These are phyloP conservation scores for Populus simonii DNA, from an alignment of 345 rosid species.

Conservation along the genomic window DNA sequence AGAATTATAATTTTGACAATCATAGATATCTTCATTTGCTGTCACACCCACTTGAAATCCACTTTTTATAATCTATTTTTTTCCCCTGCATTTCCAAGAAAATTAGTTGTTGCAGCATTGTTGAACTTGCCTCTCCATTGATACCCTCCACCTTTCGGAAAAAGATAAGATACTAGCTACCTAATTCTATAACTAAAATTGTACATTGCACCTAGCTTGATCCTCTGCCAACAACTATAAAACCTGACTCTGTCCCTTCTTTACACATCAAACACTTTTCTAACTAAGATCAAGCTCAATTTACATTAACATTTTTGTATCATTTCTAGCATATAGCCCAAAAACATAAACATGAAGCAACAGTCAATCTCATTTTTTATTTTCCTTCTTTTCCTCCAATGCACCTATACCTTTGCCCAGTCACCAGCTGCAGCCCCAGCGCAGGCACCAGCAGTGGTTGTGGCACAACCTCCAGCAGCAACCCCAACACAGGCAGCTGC, in stretches of 20 bases:
- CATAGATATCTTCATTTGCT: background rate
- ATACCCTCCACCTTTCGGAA: background rate
- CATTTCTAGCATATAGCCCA: background rate
- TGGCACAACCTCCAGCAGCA: background rate
- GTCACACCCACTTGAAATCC: background rate
- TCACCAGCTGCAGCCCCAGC: background rate
- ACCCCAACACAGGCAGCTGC: background rate
- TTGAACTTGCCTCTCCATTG: background rate
- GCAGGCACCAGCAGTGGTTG: background rate
- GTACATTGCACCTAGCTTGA: background rate
- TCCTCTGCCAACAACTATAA: background rate
- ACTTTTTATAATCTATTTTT: background rate
- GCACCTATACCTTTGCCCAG: background rate
- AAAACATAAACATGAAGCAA: background rate
- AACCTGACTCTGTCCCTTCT: background rate
- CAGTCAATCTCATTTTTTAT: background rate
- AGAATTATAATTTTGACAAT: background rate
- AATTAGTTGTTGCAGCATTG: background rate
- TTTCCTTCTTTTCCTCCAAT: background rate
- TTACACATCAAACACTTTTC: background rate
- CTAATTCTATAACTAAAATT: background rate
- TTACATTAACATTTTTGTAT: background rate
- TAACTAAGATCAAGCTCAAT: background rate
- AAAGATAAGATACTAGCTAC: background rate
- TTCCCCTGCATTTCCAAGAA: no score